Conservation (phyloP, 768 basidiomycete genomes). For the Zangia roseola region DNA sequence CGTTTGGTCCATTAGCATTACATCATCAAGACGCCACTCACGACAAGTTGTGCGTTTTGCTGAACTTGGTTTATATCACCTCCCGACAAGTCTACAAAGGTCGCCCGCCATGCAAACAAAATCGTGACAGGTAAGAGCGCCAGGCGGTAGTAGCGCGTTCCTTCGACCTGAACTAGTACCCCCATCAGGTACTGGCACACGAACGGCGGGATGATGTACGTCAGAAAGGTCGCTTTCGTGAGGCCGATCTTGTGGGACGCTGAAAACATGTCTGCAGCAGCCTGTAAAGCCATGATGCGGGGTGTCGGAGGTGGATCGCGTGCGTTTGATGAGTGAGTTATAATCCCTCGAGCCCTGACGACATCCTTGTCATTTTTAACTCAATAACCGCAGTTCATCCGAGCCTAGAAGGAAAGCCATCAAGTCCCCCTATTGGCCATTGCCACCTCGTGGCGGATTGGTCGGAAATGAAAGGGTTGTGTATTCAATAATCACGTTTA, state of each 20-base stretch:
- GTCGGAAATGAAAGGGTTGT: neutral
- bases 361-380: neutral
- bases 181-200: slow-evolving; percentile 51
- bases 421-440: neutral
- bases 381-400: slow-evolving; percentile 1
- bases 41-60: slow-evolving; percentile 17
- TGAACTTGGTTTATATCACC: slow-evolving; percentile 12
- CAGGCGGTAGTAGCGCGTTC: slow-evolving; percentile 39
- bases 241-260: slow-evolving; percentile 5
- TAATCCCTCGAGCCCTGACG: neutral
- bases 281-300: slow-evolving; percentile 1
- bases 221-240: slow-evolving; percentile 25
- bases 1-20: neutral
- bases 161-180: slow-evolving; percentile 51
- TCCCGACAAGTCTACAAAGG: slow-evolving; percentile 21
- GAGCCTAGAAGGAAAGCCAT: neutral
- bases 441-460: neutral
- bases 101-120: slow-evolving; percentile 44
- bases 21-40: slow-evolving; percentile 12
- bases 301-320: neutral
- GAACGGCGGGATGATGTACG: slow-evolving; percentile 43
- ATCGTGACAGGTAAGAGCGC: slow-evolving; percentile 48
- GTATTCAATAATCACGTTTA: neutral
- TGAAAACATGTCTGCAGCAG: slow-evolving; percentile 1
- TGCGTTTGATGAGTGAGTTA: neutral